Conservation (phyloP, 176 grass and related monocot genomes). For the Oryza glumipatula region DNA sequence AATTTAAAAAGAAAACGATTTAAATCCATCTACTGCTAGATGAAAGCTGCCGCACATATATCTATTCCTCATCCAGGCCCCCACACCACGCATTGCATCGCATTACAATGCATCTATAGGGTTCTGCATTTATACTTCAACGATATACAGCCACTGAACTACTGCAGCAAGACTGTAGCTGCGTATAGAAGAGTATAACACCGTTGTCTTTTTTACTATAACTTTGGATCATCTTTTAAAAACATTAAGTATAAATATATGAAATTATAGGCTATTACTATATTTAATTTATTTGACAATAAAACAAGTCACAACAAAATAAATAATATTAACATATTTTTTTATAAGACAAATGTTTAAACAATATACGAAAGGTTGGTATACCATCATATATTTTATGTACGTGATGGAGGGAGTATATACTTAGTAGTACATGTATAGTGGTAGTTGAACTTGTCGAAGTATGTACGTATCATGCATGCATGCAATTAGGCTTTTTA, state of each 20-base stretch:
- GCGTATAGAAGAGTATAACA: neutral
- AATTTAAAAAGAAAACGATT: conserved; percentile 15
- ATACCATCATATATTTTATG: too few species aligned
- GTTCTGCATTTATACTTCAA: neutral
- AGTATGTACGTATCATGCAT: neutral
- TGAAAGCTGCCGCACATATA: neutral
- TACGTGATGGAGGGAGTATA: neutral
- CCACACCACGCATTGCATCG: neutral
- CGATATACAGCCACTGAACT: neutral
- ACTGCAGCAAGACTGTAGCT: neutral
- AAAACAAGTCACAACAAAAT: too few species aligned
- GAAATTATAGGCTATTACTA: too few species aligned
- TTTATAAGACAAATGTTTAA: too few species aligned
- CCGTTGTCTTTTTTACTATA: too few species aligned
- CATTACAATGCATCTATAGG: neutral
- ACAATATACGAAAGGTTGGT: too few species aligned
- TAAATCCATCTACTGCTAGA: conserved; percentile 2
- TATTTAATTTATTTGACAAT: too few species aligned
- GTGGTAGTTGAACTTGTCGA: neutral
- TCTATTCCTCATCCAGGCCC: neutral
- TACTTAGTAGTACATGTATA: neutral
- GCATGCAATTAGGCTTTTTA: neutral
- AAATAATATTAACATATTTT: too few species aligned
- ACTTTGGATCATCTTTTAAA: too few species aligned
- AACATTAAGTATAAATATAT: too few species aligned